A percentile compares a stretch with the other conserved stretches of the same genome.
Evolutionary conservation across 805 yeast genomes (phyloP).

Genomic region (Wilhelminamyces savonicus): DNA sequence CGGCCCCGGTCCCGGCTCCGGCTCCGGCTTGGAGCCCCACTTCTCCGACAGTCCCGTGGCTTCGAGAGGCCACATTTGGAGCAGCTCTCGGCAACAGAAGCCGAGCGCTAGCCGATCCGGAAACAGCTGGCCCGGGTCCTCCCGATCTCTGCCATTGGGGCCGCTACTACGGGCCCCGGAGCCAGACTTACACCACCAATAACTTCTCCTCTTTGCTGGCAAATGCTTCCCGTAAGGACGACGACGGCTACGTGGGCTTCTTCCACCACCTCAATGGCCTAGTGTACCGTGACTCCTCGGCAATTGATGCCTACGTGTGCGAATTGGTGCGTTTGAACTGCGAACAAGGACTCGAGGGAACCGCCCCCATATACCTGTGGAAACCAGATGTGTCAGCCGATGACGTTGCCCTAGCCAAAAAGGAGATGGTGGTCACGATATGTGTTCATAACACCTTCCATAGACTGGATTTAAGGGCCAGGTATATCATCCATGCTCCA

Average conservation of each 20-base stretch:
- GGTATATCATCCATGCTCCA: conserved; percentile 31
- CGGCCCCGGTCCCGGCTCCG: no score
- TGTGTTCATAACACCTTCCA: conserved; percentile 72
- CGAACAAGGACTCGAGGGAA: conserved; percentile 2
- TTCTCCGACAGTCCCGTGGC: conserved; percentile 13
- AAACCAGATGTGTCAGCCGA: no score
- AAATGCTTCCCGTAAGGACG: conserved; percentile 12
- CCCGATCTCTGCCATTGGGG: conserved; percentile 37
- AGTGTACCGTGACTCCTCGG: conserved; percentile 9
- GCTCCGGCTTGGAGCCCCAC: no score
- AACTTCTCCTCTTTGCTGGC: conserved; percentile 14
- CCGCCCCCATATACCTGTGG: conserved; percentile 1
- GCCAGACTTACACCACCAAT: conserved; percentile 18
- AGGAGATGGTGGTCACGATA: conserved; percentile 42
- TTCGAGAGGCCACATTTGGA: conserved; percentile 26
- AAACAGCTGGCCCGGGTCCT: no score
- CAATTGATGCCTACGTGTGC: conserved; percentile 23
- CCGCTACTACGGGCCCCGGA: conserved; percentile 23
- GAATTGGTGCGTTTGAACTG: conserved; percentile 11
- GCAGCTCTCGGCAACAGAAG: conserved; percentile 20
- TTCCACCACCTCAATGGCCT: conserved; percentile 36
- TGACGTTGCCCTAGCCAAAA: no score
- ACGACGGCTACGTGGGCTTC: conserved; percentile 35
- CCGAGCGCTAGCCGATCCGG: conserved; percentile 14
- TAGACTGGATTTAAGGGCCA: conserved; percentile 69